Evolutionary conservation across 2,329 filamentous ascomycete species (phyloP), one percentile per base, ranked within the genome.

Genomic region (Botrytis tulipae): DNA sequence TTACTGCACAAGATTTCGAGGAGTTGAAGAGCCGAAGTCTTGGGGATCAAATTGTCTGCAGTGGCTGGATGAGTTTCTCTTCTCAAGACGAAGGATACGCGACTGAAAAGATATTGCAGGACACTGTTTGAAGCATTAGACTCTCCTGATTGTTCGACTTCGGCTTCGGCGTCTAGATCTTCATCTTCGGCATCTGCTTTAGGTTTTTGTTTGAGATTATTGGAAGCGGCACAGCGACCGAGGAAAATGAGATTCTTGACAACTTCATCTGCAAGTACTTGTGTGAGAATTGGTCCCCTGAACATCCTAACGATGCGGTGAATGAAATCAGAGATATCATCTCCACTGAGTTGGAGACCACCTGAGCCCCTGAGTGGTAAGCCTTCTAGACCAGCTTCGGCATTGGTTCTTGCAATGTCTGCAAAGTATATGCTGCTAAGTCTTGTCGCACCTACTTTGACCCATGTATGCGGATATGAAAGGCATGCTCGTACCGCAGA

Each of bases 201-300:
- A 72, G 76, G 82, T 76, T 80, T 83, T 84, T 81, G 89, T 37
- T 78, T 82, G 62, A 86, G 78, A 79, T 85, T 84, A 76, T 91
- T 93, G 48, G 87, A 87, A 22, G 87, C 87, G 74, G 88, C 88
- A 79, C 84, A 90, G 74, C 86, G 89, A 60, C 91, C 93, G 0
- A 99, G 85, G 85, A 97, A 97, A 54, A 95, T 87, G 51, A 97
- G 85, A 76, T 97, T 94, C 76, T 94, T 92, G 6, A 93, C 89
- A 20, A 90, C 90, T 80, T 97, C 93, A 60, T 89, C 86, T 1
- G 93, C 93, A n/a, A 98, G 85, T 16, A 90, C 87, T 79, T 96
- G 91, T 25, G 91, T 90, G 12, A 95, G 82, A 70, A 87, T 88
- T 0, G 87, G 86, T 0, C 88, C 88, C 66, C 89, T 89, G 62